These are phyloP conservation scores for Phalaenopsis equestris DNA, from an alignment of 106 monocot species.

Conservation along the genomic window DNA sequence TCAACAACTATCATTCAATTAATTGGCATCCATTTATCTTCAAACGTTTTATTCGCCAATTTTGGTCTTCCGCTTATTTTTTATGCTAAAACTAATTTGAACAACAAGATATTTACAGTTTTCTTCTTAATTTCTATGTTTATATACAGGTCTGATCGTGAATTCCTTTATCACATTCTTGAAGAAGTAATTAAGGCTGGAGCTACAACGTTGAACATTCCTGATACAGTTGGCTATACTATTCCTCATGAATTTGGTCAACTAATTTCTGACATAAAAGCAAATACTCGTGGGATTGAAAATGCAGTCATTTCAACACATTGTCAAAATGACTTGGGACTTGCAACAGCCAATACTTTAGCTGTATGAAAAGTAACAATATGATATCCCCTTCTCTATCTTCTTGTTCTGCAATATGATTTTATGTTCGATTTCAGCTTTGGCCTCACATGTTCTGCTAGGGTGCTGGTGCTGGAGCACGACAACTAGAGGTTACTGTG, in stretches of 20 bases:
- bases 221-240: slow-evolving; percentile 93
- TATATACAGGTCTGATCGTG: slow-evolving; percentile 65
- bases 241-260: slow-evolving; percentile 69
- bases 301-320: slow-evolving; percentile 97
- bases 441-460: slow-evolving; percentile 25
- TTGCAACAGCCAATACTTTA: slow-evolving; percentile 86
- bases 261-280: slow-evolving; percentile 76
- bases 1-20: not conserved
- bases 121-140: not conserved
- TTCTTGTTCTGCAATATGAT: not conserved
- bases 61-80: not conserved
- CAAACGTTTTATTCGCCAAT: not conserved
- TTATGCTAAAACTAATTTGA: not conserved
- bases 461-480: slow-evolving; percentile 82
- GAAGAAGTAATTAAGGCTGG: slow-evolving; percentile 95
- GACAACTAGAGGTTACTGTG: slow-evolving; percentile 82
- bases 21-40: not conserved
- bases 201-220: slow-evolving; percentile 89
- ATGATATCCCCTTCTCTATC: too few relatives aligned
- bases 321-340: slow-evolving; percentile 95
- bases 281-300: slow-evolving; percentile 77
- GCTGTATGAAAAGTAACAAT: slow-evolving; percentile 36
- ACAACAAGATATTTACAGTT: not conserved
- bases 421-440: slow-evolving; percentile 10
- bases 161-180: slow-evolving; percentile 76